phyloP scores from a whole-genome alignment of 2,329 filamentous ascomycete genomes.

The Neofusicoccum cordaticola region DNA sequence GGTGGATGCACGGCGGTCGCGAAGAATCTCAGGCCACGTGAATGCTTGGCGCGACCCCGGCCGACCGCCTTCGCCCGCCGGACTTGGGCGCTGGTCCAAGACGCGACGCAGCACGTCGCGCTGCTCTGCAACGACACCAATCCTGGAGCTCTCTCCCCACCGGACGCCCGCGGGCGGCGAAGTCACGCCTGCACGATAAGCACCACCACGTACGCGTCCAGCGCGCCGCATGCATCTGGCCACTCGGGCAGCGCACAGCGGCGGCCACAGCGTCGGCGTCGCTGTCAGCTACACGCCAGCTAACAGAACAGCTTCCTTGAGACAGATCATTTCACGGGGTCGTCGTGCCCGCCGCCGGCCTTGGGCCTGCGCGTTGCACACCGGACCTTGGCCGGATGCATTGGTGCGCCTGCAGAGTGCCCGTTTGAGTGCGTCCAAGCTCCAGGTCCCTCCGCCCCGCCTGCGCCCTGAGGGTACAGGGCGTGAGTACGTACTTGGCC shows the following conservation, averaged over 20 bases:
- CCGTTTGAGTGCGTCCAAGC: slow-evolving; percentile 1
- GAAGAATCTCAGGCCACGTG: slow-evolving; percentile 9
- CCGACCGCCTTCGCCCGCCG: neutral
- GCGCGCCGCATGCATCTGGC: neutral
- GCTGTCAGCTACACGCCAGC: neutral
- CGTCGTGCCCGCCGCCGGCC: neutral
- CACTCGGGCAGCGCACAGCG: neutral
- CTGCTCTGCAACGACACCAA: neutral
- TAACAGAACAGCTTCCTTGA: neutral
- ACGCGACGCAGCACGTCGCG: too few relatives aligned
- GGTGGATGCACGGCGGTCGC: neutral
- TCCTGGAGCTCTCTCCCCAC: neutral
- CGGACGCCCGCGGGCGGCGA: neutral
- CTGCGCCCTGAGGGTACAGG: neutral
- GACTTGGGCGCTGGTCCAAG: neutral
- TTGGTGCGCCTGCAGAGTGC: slow-evolving; percentile 3
- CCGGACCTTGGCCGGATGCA: neutral
- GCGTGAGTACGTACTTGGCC: neutral
- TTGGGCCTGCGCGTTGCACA: neutral
- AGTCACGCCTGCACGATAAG: slow-evolving; percentile 1
- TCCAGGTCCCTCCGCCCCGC: neutral
- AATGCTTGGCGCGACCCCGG: neutral
- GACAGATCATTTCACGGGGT: neutral
- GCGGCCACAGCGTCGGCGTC: neutral
- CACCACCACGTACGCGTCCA: slow-evolving; percentile 1